Evolutionary conservation across 2,329 filamentous ascomycete genomes (phyloP), one percentile per base, ranked within the genome.

Genomic region (Fusarium sacchari): DNA sequence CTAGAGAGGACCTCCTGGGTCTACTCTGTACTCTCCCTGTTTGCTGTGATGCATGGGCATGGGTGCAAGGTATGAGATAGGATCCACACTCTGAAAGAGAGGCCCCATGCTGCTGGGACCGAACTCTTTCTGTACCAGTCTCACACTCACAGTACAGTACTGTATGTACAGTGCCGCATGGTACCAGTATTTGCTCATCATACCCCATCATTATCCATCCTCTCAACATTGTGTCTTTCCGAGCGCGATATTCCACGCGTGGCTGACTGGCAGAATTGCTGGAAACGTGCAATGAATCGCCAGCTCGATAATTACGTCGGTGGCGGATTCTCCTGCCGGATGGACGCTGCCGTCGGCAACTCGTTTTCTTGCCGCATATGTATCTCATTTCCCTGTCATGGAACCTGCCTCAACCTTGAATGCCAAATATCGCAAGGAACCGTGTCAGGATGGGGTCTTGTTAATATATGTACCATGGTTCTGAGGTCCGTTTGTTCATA

Each of bases 291-390:
- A 65, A 78, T 74, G 76, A 74, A 73, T 68, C 37, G 49, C 57
- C 44, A 60, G 46, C 44, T 60, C 60, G 62, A 28, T 36, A 42
- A 71, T 78, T 78, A 77, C 76, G 76, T 78, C 75, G 76, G 76
- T 78, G 76, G 76, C 76, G 70, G 76, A 37, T 50, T 50, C 47
- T 63, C 64, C 57, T 74, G 62, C 75, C 76, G 70, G 68, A 72
- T 71, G 55, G 60, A 63, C 50, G 57, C 55, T 78, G 76, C 76
- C 76, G 76, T 60, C 76, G 76, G 76, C 76, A 78, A 75, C 66
- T 44, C 47, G 24, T 61, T 65, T 58, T 57, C 53, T 69, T 44
- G 57, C 53, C 37, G 36, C 40, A 36, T 46, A 40, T 59, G 39
- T 46, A 40, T 59, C 61, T 74, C 60, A 59, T 67, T 64, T 74